Evolutionary conservation across 345 rosid genomes (phyloP).

Genomic region (Tarenaya hassleriana): DNA sequence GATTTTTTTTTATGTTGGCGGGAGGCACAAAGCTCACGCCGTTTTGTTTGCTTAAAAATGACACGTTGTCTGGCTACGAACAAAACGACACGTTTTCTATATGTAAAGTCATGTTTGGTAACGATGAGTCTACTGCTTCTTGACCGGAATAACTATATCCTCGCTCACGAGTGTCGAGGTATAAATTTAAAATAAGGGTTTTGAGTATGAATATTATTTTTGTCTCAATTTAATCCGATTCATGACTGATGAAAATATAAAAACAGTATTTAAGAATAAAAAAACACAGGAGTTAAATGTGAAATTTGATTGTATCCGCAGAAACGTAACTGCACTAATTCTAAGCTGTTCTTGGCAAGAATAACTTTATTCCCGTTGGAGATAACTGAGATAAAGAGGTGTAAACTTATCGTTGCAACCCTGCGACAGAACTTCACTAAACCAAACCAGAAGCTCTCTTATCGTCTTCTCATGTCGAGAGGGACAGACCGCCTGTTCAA

Average conservation of each 20-base stretch:
- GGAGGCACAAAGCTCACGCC: not conserved
- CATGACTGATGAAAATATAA: too few relatives aligned
- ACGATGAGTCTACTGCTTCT: not conserved
- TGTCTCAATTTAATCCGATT: too few relatives aligned
- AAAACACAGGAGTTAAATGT: too few relatives aligned
- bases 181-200: too few relatives aligned
- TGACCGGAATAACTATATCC: not conserved
- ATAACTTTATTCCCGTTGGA: not conserved
- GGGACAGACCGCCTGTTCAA: conserved; percentile 51
- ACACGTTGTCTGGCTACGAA: conserved; percentile 12
- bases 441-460: conserved; percentile 14
- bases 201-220: too few relatives aligned
- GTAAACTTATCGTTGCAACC: conserved; percentile 14
- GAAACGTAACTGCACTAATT: too few relatives aligned
- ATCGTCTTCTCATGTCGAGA: conserved; percentile 38
- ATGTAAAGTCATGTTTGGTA: conserved; percentile 1
- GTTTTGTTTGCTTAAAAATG: not conserved
- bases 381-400: conserved; percentile 12
- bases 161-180: too few relatives aligned
- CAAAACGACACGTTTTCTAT: conserved; percentile 14
- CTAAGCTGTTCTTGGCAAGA: too few relatives aligned
- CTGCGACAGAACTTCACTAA: conserved; percentile 8
- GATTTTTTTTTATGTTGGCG: too few relatives aligned
- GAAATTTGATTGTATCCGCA: too few relatives aligned
- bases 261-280: too few relatives aligned